phyloP scores from a whole-genome alignment of 208 protist species.

The Tritrichomonas musculus region DNA sequence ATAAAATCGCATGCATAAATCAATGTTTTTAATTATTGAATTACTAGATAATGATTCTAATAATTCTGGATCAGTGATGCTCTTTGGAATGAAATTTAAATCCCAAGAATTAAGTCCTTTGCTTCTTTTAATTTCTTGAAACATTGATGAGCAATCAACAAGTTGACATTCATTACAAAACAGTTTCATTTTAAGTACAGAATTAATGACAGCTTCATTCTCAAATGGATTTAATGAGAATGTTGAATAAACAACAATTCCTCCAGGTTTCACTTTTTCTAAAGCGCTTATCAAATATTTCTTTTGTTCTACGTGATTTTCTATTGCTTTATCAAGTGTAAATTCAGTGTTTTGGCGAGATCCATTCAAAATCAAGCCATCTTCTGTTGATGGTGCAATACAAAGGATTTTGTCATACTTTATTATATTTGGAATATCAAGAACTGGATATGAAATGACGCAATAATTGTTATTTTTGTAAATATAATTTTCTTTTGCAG shows the following conservation, averaged over 20 bases:
- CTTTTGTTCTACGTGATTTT: constrained; percentile 45
- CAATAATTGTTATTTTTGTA: too few relatives aligned
- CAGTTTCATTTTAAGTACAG: constrained; percentile 40
- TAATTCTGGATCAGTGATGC: neutral
- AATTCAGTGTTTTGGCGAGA: constrained; percentile 48
- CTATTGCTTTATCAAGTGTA: neutral
- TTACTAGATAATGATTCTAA: neutral
- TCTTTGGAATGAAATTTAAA: neutral
- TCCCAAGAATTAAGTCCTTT: constrained; percentile 53
- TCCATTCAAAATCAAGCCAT: constrained; percentile 55
- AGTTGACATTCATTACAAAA: constrained; percentile 36
- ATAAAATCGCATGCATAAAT: constrained; percentile 52
- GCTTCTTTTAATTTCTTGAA: constrained; percentile 40
- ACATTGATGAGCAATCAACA: constrained; percentile 44
- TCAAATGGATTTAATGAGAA: constrained; percentile 59
- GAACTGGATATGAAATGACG: too few relatives aligned
- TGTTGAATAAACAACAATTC: constrained; percentile 59
- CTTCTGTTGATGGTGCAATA: constrained; percentile 56
- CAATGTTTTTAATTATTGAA: neutral
- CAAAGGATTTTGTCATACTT: constrained; percentile 51
- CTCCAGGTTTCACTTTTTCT: constrained; percentile 39
- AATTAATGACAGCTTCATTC: constrained; percentile 57
- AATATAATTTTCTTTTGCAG: too few relatives aligned
- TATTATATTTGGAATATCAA: constrained; percentile 38
- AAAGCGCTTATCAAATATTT: constrained; percentile 33